phyloP scores from a whole-genome alignment of 2,329 filamentous ascomycete species.

The Phoma sp. region DNA sequence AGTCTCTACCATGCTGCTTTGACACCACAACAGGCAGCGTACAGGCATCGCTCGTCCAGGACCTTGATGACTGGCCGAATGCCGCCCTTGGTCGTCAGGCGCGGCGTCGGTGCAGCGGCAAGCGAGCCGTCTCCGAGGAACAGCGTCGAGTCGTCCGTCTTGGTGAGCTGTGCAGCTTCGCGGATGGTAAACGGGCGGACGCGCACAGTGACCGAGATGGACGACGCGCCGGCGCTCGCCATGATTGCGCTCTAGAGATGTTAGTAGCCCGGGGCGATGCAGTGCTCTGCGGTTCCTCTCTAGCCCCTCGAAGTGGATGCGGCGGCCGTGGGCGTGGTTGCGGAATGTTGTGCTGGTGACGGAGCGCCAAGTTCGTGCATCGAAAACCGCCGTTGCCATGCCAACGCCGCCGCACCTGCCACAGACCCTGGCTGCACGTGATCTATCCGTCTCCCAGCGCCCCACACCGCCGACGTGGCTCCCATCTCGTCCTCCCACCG shows the following conservation, averaged over 20 bases:
- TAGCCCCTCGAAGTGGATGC: slow-evolving; percentile 16
- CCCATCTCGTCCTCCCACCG: neutral
- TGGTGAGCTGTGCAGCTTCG: slow-evolving; percentile 89
- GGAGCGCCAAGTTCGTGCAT: slow-evolving; percentile 7
- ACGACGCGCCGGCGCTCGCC: slow-evolving; percentile 56
- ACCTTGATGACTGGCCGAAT: slow-evolving; percentile 94
- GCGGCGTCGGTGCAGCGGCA: slow-evolving; percentile 84
- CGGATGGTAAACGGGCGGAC: slow-evolving; percentile 78
- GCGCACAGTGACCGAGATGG: slow-evolving; percentile 63
- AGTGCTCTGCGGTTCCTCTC: slow-evolving; percentile 8
- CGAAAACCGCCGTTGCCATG: slow-evolving; percentile 13
- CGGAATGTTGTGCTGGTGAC: slow-evolving; percentile 33
- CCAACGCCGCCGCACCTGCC: slow-evolving; percentile 4
- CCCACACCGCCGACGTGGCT: slow-evolving; percentile 9
- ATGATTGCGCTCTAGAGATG: slow-evolving; percentile 34
- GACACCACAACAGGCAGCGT: slow-evolving; percentile 48
- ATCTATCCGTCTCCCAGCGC: neutral
- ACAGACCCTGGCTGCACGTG: slow-evolving; percentile 9
- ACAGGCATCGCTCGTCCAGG: slow-evolving; percentile 95
- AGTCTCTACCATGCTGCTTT: slow-evolving; percentile 19
- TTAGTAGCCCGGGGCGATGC: slow-evolving; percentile 17
- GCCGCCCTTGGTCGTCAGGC: slow-evolving; percentile 78
- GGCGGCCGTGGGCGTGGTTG: slow-evolving; percentile 27
- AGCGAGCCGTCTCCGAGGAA: slow-evolving; percentile 98
- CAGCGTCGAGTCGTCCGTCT: slow-evolving; percentile 81